These are phyloP conservation scores for Exidia glandulosa DNA, from an alignment of 768 basidiomycete species.

Conservation along the genomic window DNA sequence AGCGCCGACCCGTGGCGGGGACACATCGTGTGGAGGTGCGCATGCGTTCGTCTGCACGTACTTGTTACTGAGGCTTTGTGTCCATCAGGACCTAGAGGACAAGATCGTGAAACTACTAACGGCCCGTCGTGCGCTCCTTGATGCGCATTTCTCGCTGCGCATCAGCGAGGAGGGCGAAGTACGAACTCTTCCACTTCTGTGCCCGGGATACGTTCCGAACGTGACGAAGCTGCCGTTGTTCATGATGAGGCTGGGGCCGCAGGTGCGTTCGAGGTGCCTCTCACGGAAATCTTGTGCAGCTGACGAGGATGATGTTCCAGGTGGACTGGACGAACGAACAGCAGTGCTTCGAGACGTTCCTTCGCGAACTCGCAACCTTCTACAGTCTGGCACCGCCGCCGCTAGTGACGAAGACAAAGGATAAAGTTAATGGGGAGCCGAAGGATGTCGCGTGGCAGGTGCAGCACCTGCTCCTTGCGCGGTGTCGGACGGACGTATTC, in stretches of 20 bases:
- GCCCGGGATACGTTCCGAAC: slow-evolving; percentile 83
- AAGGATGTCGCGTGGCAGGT: slow-evolving; percentile 75
- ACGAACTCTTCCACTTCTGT: slow-evolving; percentile 69
- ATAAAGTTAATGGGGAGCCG: slow-evolving; percentile 27
- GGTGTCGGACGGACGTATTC: slow-evolving; percentile 63
- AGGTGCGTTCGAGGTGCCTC: slow-evolving; percentile 34
- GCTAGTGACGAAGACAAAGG: too few species aligned
- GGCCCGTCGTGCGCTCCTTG: slow-evolving; percentile 66
- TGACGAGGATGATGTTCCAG: slow-evolving; percentile 30
- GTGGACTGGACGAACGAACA: slow-evolving; percentile 82
- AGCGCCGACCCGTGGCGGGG: not conserved
- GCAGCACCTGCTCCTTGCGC: slow-evolving; percentile 83
- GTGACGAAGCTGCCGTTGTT: slow-evolving; percentile 83
- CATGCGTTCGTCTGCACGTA: not conserved
- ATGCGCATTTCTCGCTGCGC: slow-evolving; percentile 79
- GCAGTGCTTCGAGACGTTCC: slow-evolving; percentile 76
- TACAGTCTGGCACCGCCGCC: slow-evolving; percentile 55
- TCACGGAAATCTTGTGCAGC: not conserved
- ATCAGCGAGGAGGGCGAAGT: slow-evolving; percentile 59
- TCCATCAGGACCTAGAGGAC: not conserved
- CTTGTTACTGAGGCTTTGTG: not conserved
- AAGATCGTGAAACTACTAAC: slow-evolving; percentile 50
- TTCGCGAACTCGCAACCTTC: slow-evolving; percentile 86
- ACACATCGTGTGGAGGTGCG: not conserved
- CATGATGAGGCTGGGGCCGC: slow-evolving; percentile 85